These are phyloP conservation scores for Ustilago esculenta DNA, from an alignment of 1,284 basidiomycete species.

Conservation along the genomic window DNA sequence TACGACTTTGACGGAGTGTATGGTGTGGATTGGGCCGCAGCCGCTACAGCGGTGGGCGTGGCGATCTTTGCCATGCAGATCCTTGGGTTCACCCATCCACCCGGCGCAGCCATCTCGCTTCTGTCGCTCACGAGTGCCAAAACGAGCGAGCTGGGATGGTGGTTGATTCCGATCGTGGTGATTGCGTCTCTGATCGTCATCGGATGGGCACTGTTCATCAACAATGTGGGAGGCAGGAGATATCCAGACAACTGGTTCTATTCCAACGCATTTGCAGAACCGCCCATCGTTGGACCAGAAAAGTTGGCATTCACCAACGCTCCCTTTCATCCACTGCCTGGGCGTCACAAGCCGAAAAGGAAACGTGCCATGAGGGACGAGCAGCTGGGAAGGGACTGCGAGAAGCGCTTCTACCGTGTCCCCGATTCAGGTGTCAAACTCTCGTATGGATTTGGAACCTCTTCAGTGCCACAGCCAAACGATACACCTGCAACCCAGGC, in stretches of 20 bases:
- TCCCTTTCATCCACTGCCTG: slow-evolving; percentile 7
- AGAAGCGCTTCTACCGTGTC: slow-evolving; percentile 34
- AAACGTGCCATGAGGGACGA: background rate
- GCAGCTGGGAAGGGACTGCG: background rate
- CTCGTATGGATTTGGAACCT: slow-evolving; percentile 5
- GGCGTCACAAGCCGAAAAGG: slow-evolving; percentile 2
- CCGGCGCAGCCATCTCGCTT: slow-evolving; percentile 55
- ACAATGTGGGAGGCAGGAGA: slow-evolving; percentile 48
- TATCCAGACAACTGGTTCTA: slow-evolving; percentile 50
- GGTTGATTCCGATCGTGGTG: slow-evolving; percentile 39
- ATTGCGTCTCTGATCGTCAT: slow-evolving; percentile 47
- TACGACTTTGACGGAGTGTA: slow-evolving; percentile 44
- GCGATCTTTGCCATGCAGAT: slow-evolving; percentile 56
- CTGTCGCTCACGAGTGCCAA: slow-evolving; percentile 44
- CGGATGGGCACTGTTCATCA: slow-evolving; percentile 60
- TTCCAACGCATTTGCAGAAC: slow-evolving; percentile 21
- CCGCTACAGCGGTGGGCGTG: slow-evolving; percentile 29
- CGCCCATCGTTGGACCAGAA: slow-evolving; percentile 38
- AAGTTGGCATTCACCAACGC: slow-evolving; percentile 32
- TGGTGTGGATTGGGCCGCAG: slow-evolving; percentile 48
- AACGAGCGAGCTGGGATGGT: slow-evolving; percentile 38
- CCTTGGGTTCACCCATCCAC: slow-evolving; percentile 56
- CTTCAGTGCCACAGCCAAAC: background rate
- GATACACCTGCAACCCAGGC: background rate
- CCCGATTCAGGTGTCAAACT: slow-evolving; percentile 18